Percentiles rank a stretch among this genome's conserved stretches.
Evolutionary conservation across 306 rosid species (phyloP).

Genomic region (Vigna angularis): DNA sequence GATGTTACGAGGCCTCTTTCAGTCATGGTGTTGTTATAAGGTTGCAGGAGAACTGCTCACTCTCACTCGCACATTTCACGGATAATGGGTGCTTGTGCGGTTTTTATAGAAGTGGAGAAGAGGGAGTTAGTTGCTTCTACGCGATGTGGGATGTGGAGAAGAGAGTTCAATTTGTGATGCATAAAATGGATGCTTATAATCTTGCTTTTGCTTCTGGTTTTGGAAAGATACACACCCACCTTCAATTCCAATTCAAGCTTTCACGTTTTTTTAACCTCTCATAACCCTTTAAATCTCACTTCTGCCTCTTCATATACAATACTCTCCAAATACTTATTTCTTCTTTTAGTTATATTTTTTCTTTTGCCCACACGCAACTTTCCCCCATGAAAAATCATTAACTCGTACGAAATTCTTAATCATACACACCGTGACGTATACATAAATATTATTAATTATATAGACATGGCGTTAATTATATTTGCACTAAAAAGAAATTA

Average conservation of each 20-base stretch:
- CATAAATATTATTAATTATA: no score
- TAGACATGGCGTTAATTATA: no score
- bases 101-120: slow-evolving; percentile 30
- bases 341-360: no score
- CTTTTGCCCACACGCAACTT: no score
- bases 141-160: slow-evolving; percentile 35
- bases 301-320: no score
- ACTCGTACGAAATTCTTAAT: no score
- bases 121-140: slow-evolving; percentile 48
- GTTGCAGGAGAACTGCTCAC: not conserved
- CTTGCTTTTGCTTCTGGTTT: slow-evolving; percentile 37
- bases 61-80: not conserved
- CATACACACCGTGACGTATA: no score
- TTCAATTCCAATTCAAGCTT: slow-evolving; percentile 49
- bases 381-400: no score
- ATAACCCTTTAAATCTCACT: no score
- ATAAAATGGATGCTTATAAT: not conserved
- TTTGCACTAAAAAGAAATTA: not conserved
- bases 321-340: no score
- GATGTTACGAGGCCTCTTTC: not conserved
- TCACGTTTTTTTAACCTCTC: not conserved
- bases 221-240: not conserved
- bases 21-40: slow-evolving; percentile 18
- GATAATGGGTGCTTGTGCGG: not conserved
- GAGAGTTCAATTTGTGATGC: slow-evolving; percentile 9